Evolutionary conservation across 768 basidiomycete genomes (phyloP).

Genomic region (Termitomyces eurrhizus): DNA sequence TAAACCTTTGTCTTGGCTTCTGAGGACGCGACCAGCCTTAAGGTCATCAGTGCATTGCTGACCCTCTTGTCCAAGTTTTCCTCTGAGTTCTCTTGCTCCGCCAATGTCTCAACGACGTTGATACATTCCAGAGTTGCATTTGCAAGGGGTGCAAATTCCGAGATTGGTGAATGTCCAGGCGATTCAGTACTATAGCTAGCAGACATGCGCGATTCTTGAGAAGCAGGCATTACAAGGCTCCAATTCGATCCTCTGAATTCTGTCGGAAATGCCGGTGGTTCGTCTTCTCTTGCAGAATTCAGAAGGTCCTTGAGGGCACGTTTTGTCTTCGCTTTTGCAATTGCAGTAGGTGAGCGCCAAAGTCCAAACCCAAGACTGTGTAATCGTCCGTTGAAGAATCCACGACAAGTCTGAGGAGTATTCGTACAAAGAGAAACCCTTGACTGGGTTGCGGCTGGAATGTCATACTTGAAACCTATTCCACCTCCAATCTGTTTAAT

Average conservation of each 20-base stretch:
- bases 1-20: not conserved
- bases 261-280: constrained; percentile 1
- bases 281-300: constrained; percentile 1
- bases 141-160: constrained; percentile 7
- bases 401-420: constrained; percentile 16
- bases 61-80: not conserved
- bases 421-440: constrained; percentile 20
- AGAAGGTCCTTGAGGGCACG: constrained; percentile 7
- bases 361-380: constrained; percentile 13
- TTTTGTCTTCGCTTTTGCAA: constrained; percentile 13
- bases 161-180: constrained; percentile 6
- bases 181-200: not conserved
- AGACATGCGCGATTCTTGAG: not conserved
- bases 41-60: constrained; percentile 11
- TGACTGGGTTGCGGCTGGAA: constrained; percentile 25
- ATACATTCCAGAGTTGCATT: constrained; percentile 5
- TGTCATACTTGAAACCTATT: constrained; percentile 45
- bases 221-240: constrained; percentile 13
- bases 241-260: constrained; percentile 15
- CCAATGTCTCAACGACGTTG: not conserved
- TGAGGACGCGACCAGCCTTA: constrained; percentile 15
- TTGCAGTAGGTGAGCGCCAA: constrained; percentile 10
- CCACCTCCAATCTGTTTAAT: constrained; percentile 47
- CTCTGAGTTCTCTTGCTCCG: constrained; percentile 2
- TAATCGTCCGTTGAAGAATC: constrained; percentile 12